phyloP scores from a whole-genome alignment of 2,329 filamentous ascomycete genomes.

The Venturia effusa region DNA sequence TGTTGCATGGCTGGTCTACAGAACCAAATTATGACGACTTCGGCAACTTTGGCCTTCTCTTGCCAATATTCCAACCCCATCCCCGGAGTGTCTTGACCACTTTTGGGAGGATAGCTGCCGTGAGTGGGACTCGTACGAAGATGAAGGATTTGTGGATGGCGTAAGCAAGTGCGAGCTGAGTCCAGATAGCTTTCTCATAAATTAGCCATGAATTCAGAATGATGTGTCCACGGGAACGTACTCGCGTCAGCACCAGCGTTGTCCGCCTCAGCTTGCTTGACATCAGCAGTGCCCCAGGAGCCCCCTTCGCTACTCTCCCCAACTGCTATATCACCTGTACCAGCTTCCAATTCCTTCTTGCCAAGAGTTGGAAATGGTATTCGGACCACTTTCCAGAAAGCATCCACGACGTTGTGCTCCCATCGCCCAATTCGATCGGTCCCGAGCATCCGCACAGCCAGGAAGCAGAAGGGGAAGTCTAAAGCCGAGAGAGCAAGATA shows the following conservation, averaged over 20 bases:
- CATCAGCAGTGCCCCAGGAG: slow-evolving; percentile 13
- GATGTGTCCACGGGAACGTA: slow-evolving; percentile 12
- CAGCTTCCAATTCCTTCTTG: background rate
- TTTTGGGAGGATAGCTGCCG: slow-evolving; percentile 82
- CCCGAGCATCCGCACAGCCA: slow-evolving; percentile 72
- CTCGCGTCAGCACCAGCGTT: slow-evolving; percentile 17
- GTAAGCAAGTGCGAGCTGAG: slow-evolving; percentile 85
- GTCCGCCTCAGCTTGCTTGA: slow-evolving; percentile 16
- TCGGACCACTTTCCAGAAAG: background rate
- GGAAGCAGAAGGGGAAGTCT: slow-evolving; percentile 92
- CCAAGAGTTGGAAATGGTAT: slow-evolving; percentile 8
- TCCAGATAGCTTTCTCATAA: slow-evolving; percentile 50
- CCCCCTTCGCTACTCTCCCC: slow-evolving; percentile 12
- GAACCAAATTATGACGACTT: background rate
- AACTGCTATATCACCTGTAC: background rate
- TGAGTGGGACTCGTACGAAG: slow-evolving; percentile 86
- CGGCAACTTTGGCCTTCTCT: slow-evolving; percentile 40
- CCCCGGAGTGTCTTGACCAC: slow-evolving; percentile 78
- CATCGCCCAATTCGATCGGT: slow-evolving; percentile 71
- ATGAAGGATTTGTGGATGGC: slow-evolving; percentile 98
- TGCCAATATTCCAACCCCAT: slow-evolving; percentile 95
- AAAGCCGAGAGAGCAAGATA: slow-evolving; percentile 73
- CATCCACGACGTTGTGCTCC: slow-evolving; percentile 55
- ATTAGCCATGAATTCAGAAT: slow-evolving; percentile 1
- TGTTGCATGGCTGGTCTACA: no score